Evolutionary conservation across 805 yeast genomes (phyloP), one percentile per base, ranked within the genome.

Genomic region (Ogataea ganodermae): DNA sequence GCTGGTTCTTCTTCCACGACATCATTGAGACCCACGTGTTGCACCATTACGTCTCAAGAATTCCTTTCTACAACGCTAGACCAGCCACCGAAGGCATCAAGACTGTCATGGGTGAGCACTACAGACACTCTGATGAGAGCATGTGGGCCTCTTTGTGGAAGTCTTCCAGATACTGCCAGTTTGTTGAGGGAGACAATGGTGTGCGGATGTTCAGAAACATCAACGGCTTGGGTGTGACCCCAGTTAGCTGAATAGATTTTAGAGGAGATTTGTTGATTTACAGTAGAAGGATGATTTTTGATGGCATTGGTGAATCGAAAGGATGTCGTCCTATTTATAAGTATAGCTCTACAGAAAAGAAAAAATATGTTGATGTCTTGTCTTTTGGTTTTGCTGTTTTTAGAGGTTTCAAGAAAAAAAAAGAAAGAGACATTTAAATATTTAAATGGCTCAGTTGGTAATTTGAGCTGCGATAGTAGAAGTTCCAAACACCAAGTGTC

Each of bases 11-110:
- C 60, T 84, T 88, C 81, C 96, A 88, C 69, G 95, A 86, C 66
- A 88, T 88, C 62, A 87, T 88, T 62, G 96, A 88, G 72, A 89
- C 96, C 44, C 96, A 88, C 65, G 96, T 89, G 45, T 76, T 85
- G 60, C 96, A 88, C 71, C 96, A 88, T 71, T 89, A 79, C 67
- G 83, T 80, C 53, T 83, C 91, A 9, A 75, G 95, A 67, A 86
- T 88, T 56, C 96, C 96, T 40, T 89, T 89, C 73, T 88, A 88
- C 76, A 84, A 86, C 59, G 95, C 84, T n/a, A 77, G 92, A 67
- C 81, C 79, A 61, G 94, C 86, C 41, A 76, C 89, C 50, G 89
- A 72, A 51, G 92, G 87, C 45, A 83, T 88, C 68, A 80, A 83
- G 71, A 80, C 83, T 68, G 92, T 85, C 51, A 84, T 88, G 94